These are phyloP conservation scores for Hyphodiscus hymeniophilus DNA, from an alignment of 495 filamentous ascomycete species.

Conservation along the genomic window DNA sequence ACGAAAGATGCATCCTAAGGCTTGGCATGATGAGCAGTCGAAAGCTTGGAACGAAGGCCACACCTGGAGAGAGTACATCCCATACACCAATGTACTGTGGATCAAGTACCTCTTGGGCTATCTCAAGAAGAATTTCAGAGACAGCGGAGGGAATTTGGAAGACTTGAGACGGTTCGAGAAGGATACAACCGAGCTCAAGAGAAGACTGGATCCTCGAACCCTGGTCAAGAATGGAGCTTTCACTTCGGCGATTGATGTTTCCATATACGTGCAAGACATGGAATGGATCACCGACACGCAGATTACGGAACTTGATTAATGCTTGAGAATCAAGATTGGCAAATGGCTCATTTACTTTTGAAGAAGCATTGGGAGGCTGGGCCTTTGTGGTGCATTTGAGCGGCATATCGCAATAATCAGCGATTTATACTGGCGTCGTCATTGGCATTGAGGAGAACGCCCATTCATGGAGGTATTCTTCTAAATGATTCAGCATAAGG, in stretches of 20 bases:
- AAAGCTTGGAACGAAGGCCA: conserved; percentile 19
- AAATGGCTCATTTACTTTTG: too few species aligned
- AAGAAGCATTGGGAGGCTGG: too few species aligned
- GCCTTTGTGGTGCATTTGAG: too few species aligned
- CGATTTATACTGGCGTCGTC: too few species aligned
- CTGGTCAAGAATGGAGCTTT: conserved; percentile 17
- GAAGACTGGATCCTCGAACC: conserved; percentile 32
- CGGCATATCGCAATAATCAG: too few species aligned
- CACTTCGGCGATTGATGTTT: conserved; percentile 7
- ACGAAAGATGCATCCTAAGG: conserved; percentile 24
- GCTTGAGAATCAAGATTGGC: too few species aligned
- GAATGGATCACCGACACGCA: conserved; percentile 16
- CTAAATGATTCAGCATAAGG: too few species aligned
- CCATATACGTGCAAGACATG: conserved; percentile 1
- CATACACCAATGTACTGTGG: conserved; percentile 49
- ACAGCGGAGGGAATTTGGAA: neutral
- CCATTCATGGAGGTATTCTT: too few species aligned
- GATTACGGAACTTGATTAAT: neutral
- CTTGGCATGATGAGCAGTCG: conserved; percentile 25
- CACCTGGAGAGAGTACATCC: conserved; percentile 23
- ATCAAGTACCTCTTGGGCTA: conserved; percentile 34
- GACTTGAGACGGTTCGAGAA: conserved; percentile 22
- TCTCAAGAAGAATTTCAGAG: conserved; percentile 9
- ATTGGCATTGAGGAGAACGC: neutral
- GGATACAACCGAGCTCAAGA: conserved; percentile 33